Evolutionary conservation across 352 stramenopile species (phyloP).

Genomic region (Elongisporangium anandrum): DNA sequence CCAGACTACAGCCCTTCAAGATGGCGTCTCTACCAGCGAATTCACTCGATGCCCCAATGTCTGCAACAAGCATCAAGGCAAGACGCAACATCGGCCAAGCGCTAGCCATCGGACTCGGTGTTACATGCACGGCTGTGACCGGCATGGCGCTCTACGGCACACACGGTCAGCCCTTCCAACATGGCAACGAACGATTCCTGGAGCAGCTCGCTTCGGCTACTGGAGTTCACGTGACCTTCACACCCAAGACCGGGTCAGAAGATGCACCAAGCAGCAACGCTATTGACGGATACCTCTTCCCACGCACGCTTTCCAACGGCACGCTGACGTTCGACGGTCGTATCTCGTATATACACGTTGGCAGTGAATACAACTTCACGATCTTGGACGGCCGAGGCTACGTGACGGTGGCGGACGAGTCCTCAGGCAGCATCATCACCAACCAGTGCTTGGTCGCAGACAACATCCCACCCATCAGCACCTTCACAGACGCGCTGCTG

Average conservation of each 20-base stretch:
- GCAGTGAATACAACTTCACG: constrained; percentile 16
- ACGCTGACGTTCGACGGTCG: not conserved
- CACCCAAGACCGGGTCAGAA: constrained; percentile 4
- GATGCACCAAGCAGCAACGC: not conserved
- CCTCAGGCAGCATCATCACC: constrained; percentile 2
- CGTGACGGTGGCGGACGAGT: constrained; percentile 5
- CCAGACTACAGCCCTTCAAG: too few relatives aligned
- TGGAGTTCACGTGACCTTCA: constrained; percentile 10
- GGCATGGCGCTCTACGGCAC: constrained; percentile 4
- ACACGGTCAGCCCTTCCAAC: constrained; percentile 8
- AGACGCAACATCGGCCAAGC: too few relatives aligned
- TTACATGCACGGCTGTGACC: too few relatives aligned
- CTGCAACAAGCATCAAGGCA: too few relatives aligned
- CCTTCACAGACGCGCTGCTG: constrained; percentile 9
- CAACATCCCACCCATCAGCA: constrained; percentile 13
- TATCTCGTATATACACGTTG: constrained; percentile 7
- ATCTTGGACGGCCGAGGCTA: constrained; percentile 9
- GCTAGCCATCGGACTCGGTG: too few relatives aligned
- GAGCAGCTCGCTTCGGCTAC: constrained; percentile 3
- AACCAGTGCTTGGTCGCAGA: constrained; percentile 4
- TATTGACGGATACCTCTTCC: constrained; percentile 8
- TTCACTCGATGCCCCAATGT: too few relatives aligned
- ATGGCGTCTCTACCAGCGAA: too few relatives aligned
- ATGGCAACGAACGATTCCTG: constrained; percentile 5
- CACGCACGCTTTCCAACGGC: not conserved